Evolutionary conservation across 768 basidiomycete species (phyloP), one percentile per base, ranked within the genome.

Genomic region (Chiua virens): DNA sequence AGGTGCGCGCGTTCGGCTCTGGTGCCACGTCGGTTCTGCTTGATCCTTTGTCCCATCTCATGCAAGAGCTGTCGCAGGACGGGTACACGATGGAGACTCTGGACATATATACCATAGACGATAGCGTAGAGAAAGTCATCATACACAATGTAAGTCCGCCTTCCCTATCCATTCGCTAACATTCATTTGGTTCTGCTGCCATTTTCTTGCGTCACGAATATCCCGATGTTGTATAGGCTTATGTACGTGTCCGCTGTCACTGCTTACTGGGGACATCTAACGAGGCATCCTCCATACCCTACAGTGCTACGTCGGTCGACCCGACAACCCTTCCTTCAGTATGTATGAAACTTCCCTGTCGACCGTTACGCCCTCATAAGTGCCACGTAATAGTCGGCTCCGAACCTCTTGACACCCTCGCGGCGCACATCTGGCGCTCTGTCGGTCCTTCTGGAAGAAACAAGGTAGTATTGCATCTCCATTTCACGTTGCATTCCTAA

Each of bases 281-380:
- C 11, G 5, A 48, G 8, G 50, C 32, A 9, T 20, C 18, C 18
- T 23, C n/a, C 17, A 18, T 17, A 15, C 7, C 45, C 20, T 11
- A 1, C 35, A 91, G 83, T 89, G 92, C 51, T 98, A 96, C 63
- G 90, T 97, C 8, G 95, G 93, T 4, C 79, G 83, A 38, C 82
- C 83, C 13, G 85, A 91, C 55, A 97, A 96, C 56, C 90, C 92
- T 0, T 92, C 91, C 0, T 97, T 98, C 66, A 76, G 93, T 95
- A 56, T 45, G 82, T 27, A 15, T 45, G 21, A 11, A 38, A 4
- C 6, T 25, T 15, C 18, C 18, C 9, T 22, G 3, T 21, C 18
- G 18, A 17, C 20, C n/a, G 9, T 14, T 25, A 10, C 8, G 9
- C 10, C 15, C 37, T 40, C 3, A 41, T 44, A n/a, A 35, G 10